Evolutionary conservation across 2,329 filamentous ascomycete genomes (phyloP), one percentile per base, ranked within the genome.

Genomic region (Ophiostoma perfectum): DNA sequence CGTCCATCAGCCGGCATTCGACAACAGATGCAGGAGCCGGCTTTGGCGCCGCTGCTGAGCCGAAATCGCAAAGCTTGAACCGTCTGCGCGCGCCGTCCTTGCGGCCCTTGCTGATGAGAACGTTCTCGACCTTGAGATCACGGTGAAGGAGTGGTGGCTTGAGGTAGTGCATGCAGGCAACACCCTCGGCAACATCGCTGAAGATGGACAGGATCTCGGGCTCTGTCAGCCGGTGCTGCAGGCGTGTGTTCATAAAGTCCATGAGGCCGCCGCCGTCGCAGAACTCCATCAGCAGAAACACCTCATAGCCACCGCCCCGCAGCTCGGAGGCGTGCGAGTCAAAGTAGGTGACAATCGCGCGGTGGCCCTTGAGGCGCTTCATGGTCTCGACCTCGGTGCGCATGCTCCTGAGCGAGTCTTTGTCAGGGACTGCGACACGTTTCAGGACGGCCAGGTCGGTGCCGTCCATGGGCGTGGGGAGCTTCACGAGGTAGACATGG

Each of bases 21-120:
- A 89, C 88, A 6, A 93, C 90, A 5, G 91, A 94, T 16, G 88
- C 91, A 12, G 95, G 93, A 58, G 95, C 93, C 12, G 93, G 88
- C 71, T 90, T 86, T 47, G 95, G 93, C 41, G 89, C 82, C 3
- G 95, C 93, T 4, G 95, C 88, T 5, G 93, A 97, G 45, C 95
- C 95, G 83, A 99, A 99, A 81, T 99, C 95, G 81, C 95, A 99
- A 49, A 99, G 85, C 81, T 99, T 99, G 83, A 97, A 99, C 72
- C 89, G 85, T 73, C 86, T 88, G 55, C 85, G 84, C n/a, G 84
- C 83, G 11, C 85, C 86, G 52, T 63, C 66, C 67, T 62, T 58
- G 66, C 38, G 64, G 64, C 68, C 71, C 58, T 84, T 81, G 64
- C 89, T 90, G 72, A 99, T 99, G 68, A 99, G 84, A 60, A 99